Base-by-base conservation (phyloP, 345 rosid species). In the Populus davidiana region DNA sequence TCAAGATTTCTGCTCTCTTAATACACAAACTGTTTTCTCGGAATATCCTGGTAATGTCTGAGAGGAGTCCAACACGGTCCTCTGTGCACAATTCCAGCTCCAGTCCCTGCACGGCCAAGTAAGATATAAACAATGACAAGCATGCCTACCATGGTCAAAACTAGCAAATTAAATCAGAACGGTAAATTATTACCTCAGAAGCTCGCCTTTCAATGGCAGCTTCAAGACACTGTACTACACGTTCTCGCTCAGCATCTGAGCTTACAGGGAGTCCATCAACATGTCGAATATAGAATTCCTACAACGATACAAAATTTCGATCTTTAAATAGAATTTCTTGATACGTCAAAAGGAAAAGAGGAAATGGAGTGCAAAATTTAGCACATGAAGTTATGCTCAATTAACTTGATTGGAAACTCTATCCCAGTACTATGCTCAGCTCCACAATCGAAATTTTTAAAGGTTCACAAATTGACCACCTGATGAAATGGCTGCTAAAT, bases 281-380 rank as follows among this genome's bases (percentile, higher is more conserved):
- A 79, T 88, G 92, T 63, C 90, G 86, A 76, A 90, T 86, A 41
- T 82, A 90, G 72, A 88, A 90, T 81, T 90, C 94, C 94, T 90
- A 59, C 88, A 80, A 64, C 72, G 67, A 74, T 77, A 64, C 63
- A 69, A 41, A 83, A n/a, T 49, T 78, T 41, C 31, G 68, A 59
- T 36, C 68, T 49, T 79, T 65, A 78, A 71, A 50, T 63, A 33
- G 47, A 69, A 21, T 13, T 13, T 13, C 17, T 47, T 14, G 16
- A 47, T 1, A 47, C 17, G 1, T 47, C 5, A 4, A 47, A 47
- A 47, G 50, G 17, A 13, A 12, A 47, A 1, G 18, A 47, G 50
- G 16, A 47, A 47, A 47, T 23, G 8, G 41, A 61, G 23, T 35
- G 43, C 70, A 73, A 62, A n/a, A 47, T 68, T 44, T 27, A 67